These are phyloP conservation scores for Saccharomyces hybrid DNA, from an alignment of 1,139 yeast genomes.

Conservation along the genomic window DNA sequence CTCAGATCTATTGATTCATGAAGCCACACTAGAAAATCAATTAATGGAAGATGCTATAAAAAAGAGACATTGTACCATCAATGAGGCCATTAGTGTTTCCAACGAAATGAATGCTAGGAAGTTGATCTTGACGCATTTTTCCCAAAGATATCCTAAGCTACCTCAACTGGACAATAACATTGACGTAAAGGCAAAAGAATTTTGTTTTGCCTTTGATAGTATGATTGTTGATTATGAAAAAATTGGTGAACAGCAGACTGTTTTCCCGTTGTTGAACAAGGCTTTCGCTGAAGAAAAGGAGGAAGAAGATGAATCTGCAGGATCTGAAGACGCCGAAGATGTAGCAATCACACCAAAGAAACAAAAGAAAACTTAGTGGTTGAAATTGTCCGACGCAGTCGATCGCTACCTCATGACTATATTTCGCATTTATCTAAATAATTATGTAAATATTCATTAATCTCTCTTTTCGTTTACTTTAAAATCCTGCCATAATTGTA, in stretches of 20 bases:
- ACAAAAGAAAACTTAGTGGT: neutral
- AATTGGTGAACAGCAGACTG: conserved; percentile 34
- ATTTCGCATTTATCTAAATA: neutral
- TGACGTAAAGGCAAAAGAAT: conserved; percentile 27
- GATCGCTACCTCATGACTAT: neutral
- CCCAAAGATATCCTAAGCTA: conserved; percentile 75
- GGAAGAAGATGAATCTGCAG: conserved; percentile 18
- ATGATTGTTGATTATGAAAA: conserved; percentile 43
- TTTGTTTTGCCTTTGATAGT: conserved; percentile 55
- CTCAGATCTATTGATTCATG: conserved; percentile 83
- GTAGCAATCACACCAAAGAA: neutral
- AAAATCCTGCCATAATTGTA: neutral
- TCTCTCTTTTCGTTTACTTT: neutral
- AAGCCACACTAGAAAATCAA: conserved; percentile 82
- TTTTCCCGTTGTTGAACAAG: conserved; percentile 25
- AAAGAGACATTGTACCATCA: conserved; percentile 83
- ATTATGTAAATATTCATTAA: neutral
- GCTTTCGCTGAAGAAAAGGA: conserved; percentile 30
- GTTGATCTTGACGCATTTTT: conserved; percentile 79
- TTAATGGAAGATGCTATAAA: conserved; percentile 71
- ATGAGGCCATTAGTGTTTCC: conserved; percentile 74
- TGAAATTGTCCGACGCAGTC: neutral
- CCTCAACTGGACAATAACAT: conserved; percentile 36
- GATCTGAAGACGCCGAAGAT: conserved; percentile 1
- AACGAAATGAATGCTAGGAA: conserved; percentile 64